A percentile compares a stretch with the other conserved stretches of the same genome.
Conservation (phyloP, 208 protist species). For the Trypanosoma grayi region DNA sequence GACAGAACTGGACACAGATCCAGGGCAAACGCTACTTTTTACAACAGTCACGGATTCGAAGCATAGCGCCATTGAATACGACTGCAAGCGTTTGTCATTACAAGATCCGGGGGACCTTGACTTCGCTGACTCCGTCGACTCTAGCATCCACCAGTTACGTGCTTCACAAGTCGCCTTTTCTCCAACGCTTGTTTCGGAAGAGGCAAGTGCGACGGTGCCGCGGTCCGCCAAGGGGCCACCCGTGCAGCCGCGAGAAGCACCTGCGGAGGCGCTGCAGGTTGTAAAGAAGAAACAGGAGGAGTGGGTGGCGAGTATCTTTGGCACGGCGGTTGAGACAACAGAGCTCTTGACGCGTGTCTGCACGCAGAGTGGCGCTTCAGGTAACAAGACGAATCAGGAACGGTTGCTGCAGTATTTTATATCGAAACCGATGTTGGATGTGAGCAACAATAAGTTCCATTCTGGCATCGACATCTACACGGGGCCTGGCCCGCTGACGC, state of each 20-base stretch:
- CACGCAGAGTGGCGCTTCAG: constrained; percentile 16
- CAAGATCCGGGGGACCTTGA: neutral
- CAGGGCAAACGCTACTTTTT: too few relatives aligned
- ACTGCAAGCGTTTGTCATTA: too few relatives aligned
- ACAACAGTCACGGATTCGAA: neutral
- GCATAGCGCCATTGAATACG: neutral
- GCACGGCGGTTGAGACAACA: constrained; percentile 16
- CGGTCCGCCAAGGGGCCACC: too few relatives aligned
- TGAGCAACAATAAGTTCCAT: constrained; percentile 73
- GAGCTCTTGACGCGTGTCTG: constrained; percentile 18
- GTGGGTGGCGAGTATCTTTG: constrained; percentile 75
- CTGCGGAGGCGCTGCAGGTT: constrained; percentile 1
- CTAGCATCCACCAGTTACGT: neutral
- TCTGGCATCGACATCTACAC: constrained; percentile 69
- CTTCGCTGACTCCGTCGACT: neutral
- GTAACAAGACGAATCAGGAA: constrained; percentile 36
- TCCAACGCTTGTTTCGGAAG: neutral
- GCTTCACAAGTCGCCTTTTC: neutral
- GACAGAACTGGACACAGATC: neutral
- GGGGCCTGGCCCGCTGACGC: constrained; percentile 58
- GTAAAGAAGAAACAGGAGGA: constrained; percentile 24
- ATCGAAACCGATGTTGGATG: constrained; percentile 67
- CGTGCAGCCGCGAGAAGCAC: neutral
- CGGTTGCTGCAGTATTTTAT: constrained; percentile 56
- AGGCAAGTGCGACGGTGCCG: too few relatives aligned